A percentile compares a stretch with the other conserved stretches of the same genome.
These are phyloP conservation scores for Sporothrix globosa DNA, from an alignment of 2,329 filamentous ascomycete species.

Conservation along the genomic window DNA sequence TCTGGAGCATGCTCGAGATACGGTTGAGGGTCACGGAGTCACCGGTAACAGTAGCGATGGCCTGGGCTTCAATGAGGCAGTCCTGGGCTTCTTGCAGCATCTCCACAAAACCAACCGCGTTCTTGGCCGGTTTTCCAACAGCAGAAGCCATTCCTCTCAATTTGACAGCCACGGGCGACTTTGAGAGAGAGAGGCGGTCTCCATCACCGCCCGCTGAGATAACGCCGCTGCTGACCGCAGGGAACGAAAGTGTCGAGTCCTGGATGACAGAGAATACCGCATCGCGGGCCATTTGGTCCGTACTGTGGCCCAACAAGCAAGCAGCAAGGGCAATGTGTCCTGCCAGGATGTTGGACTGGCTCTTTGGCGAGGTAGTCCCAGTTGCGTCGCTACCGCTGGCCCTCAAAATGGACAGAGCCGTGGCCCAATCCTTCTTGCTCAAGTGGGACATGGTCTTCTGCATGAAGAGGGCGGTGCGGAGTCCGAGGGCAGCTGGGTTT, in stretches of 20 bases:
- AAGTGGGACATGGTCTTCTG: conserved; percentile 53
- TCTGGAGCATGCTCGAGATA: conserved; percentile 66
- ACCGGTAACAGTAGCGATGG: conserved; percentile 56
- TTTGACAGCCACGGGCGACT: conserved; percentile 45
- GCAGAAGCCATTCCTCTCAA: conserved; percentile 35
- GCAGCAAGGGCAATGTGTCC: conserved; percentile 68
- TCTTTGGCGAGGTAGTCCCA: background rate
- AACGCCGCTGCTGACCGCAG: conserved; percentile 58
- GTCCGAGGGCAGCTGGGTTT: conserved; percentile 40
- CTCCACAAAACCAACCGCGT: conserved; percentile 56
- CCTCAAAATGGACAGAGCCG: conserved; percentile 60
- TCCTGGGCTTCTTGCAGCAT: conserved; percentile 68
- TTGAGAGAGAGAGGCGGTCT: conserved; percentile 45
- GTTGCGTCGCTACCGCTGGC: conserved; percentile 31
- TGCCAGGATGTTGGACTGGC: conserved; percentile 46
- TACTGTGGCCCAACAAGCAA: conserved; percentile 68
- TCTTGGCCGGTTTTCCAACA: conserved; percentile 35
- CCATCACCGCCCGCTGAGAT: conserved; percentile 45
- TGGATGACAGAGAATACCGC: conserved; percentile 87
- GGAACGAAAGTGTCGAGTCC: conserved; percentile 89
- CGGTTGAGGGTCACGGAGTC: conserved; percentile 65
- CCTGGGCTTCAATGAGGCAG: conserved; percentile 65
- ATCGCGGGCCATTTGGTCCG: conserved; percentile 74
- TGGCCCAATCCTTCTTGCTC: conserved; percentile 58
- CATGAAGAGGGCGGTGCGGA: conserved; percentile 48